Evolutionary conservation across 345 rosid genomes (phyloP), one percentile per base, ranked within the genome.

Genomic region (Eucalyptus microcorys): DNA sequence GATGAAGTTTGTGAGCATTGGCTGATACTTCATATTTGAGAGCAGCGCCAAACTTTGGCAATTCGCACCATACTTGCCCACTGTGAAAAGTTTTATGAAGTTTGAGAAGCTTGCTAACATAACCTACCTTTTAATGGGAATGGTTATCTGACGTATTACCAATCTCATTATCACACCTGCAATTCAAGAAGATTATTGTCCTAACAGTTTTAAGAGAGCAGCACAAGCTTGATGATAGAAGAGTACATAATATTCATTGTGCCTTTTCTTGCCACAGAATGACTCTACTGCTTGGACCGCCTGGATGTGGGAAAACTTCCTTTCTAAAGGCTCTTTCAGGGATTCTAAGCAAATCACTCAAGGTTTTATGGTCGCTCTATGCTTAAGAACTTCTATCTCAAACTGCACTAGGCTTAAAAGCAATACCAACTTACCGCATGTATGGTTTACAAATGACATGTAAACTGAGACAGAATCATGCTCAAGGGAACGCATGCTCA

Each of bases 271-370:
- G 47, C 71, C 87, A 71, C 93, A 94, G 98, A 89, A 93, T 95
- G 93, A 94, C 97, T 76, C 85, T 96, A 61, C 88, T 96, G 89
- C 96, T 96, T 87, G 98, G 98, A 49, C 97, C 97, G 49, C 98
- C 97, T 64, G 97, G 99, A 37, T 95, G 97, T 91, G 97, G 98
- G 47, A 96, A 96, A 91, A 94, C 96, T 64, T 91, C 96, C 32
- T 88, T 95, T 49, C 90, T 96, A 30, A 91, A 94, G 91, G 95
- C 97, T 2, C 96, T 96, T 84, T 94, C 98, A 12, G 99, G 99
- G 87, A 94, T 92, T 88, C 92, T 93, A 49, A 88, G 89, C 89
- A 91, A 90, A 16, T 89, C 94, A 53, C 94, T 95, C 12, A 87
- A 95, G 97, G 97, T 96, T 87, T 42, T 27, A 47, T 24, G 50